Evolutionary conservation across 2,329 filamentous ascomycete genomes (phyloP).

Genomic region (Periconia digitata): DNA sequence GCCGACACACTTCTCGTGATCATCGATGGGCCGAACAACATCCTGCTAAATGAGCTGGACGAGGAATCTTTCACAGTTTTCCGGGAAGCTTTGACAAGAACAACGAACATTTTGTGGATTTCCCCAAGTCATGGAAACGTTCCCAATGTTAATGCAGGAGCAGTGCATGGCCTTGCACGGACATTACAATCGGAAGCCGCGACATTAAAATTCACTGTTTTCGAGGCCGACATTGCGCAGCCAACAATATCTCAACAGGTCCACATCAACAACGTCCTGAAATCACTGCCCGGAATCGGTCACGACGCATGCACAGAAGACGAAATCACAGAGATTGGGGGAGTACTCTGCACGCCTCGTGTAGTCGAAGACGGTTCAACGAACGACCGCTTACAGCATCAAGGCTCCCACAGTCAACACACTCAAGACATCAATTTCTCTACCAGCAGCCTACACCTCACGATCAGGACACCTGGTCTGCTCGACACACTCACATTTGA

Average conservation of each 20-base stretch:
- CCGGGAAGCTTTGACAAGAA: not conserved
- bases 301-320: too few species aligned
- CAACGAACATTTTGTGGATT: not conserved
- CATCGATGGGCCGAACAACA: not conserved
- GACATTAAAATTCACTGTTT: not conserved
- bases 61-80: not conserved
- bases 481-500: not conserved
- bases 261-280: too few species aligned
- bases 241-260: too few species aligned
- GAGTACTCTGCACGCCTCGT: too few species aligned
- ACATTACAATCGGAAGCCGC: not conserved
- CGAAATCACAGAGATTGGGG: too few species aligned
- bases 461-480: not conserved
- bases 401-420: too few species aligned
- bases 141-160: not conserved
- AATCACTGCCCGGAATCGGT: too few species aligned
- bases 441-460: not conserved
- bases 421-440: too few species aligned
- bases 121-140: not conserved
- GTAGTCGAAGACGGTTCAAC: too few species aligned
- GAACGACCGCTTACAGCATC: too few species aligned
- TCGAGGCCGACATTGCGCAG: not conserved
- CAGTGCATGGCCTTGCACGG: slow-evolving; percentile 2
- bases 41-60: not conserved
- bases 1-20: not conserved